Conservation (phyloP, 2,329 filamentous ascomycete genomes). For the Fusarium succisae region DNA sequence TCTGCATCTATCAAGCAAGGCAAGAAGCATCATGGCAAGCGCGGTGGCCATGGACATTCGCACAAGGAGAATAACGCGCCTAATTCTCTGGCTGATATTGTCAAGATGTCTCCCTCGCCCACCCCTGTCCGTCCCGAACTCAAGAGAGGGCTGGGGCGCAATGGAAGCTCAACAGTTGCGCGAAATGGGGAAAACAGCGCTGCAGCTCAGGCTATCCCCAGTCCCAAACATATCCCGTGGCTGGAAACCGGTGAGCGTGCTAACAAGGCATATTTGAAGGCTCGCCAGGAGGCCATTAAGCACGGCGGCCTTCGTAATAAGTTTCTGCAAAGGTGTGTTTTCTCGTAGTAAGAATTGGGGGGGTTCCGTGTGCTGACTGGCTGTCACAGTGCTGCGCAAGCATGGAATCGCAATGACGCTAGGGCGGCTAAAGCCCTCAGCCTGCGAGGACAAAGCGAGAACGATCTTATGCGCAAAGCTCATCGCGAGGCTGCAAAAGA, state of each 20-base stretch:
- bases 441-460: constrained; percentile 93
- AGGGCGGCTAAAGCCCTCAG: constrained; percentile 95
- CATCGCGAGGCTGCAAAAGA: constrained; percentile 92
- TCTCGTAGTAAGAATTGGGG: neutral
- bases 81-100: constrained; percentile 89
- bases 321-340: constrained; percentile 85
- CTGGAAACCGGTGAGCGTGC: constrained; percentile 90
- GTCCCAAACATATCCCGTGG: constrained; percentile 95
- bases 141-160: constrained; percentile 65
- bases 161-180: constrained; percentile 71
- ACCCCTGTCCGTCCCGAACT: constrained; percentile 68
- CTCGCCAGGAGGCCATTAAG: constrained; percentile 94
- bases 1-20: constrained; percentile 77
- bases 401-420: constrained; percentile 98
- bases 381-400: constrained; percentile 81
- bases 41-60: constrained; percentile 79
- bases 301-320: constrained; percentile 97
- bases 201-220: constrained; percentile 83
- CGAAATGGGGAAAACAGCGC: constrained; percentile 80
- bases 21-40: constrained; percentile 94
- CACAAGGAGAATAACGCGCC: constrained; percentile 74
- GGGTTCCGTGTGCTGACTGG: neutral
- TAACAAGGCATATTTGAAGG: constrained; percentile 95
- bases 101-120: constrained; percentile 94
- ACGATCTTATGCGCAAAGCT: constrained; percentile 95